Conservation (phyloP, 257 asterid genomes). For the Henckelia pumila region DNA sequence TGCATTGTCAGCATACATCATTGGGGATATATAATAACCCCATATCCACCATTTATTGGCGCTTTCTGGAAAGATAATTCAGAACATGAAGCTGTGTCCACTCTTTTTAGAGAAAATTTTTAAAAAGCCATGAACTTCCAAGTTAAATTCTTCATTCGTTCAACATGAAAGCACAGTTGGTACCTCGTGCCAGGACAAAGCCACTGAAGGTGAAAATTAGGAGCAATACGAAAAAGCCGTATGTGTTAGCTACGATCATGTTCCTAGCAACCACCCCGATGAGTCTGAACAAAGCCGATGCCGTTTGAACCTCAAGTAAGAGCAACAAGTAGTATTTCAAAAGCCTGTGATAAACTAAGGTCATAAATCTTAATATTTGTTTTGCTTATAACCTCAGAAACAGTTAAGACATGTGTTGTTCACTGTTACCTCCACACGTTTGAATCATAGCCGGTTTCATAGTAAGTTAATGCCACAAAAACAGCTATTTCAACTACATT, state of each 20-base stretch:
- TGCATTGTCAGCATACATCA: background rate
- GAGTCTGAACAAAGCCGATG: background rate
- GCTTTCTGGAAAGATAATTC: background rate
- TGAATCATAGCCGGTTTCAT: background rate
- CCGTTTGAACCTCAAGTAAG: background rate
- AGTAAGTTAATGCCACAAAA: background rate
- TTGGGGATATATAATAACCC: background rate
- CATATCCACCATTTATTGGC: background rate
- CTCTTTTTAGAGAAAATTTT: no score
- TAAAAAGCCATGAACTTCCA: no score
- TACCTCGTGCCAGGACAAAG: background rate
- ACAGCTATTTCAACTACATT: conserved; percentile 11
- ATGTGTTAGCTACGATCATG: background rate
- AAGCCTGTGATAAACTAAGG: background rate
- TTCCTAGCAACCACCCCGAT: background rate
- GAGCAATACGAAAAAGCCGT: background rate
- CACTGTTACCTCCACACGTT: background rate
- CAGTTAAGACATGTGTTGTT: background rate
- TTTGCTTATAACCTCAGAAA: background rate
- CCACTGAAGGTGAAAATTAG: background rate
- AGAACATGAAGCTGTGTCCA: no score
- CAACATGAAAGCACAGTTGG: background rate
- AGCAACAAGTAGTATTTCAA: background rate
- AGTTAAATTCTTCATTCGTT: background rate
- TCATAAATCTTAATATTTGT: background rate